A percentile compares a stretch with the other conserved stretches of the same genome.
These are phyloP conservation scores for Rutidosis leptorrhynchoides DNA, from an alignment of 129 eudicot species.

Conservation along the genomic window DNA sequence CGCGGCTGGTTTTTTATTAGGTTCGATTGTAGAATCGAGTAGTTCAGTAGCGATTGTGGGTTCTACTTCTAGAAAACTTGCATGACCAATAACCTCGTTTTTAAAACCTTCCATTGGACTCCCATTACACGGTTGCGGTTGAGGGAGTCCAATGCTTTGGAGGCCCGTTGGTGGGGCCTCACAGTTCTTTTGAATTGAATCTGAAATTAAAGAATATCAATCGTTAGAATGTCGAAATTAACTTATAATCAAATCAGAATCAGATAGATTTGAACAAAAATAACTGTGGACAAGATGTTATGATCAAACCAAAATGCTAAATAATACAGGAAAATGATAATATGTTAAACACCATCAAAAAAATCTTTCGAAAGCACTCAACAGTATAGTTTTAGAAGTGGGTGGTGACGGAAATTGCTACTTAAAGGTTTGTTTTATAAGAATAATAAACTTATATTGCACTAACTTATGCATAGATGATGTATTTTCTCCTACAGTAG, in stretches of 20 bases:
- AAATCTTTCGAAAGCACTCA: too few relatives aligned
- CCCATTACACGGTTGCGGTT: slow-evolving; percentile 35
- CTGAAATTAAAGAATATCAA: slow-evolving; percentile 29
- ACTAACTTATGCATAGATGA: too few relatives aligned
- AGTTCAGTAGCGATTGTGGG: slow-evolving; percentile 27
- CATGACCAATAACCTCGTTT: slow-evolving; percentile 35
- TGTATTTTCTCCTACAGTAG: too few relatives aligned
- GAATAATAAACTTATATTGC: too few relatives aligned
- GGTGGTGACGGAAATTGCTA: too few relatives aligned
- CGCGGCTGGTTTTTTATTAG: slow-evolving; percentile 29
- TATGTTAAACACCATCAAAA: too few relatives aligned
- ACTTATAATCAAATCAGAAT: background rate
- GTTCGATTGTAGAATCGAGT: slow-evolving; percentile 44
- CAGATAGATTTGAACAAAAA: too few relatives aligned
- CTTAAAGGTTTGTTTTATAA: too few relatives aligned
- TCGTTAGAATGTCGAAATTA: background rate
- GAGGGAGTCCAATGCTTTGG: slow-evolving; percentile 48
- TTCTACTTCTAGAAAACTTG: slow-evolving; percentile 37
- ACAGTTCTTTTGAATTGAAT: slow-evolving; percentile 51
- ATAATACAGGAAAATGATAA: too few relatives aligned
- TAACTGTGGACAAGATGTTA: too few relatives aligned
- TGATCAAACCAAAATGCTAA: too few relatives aligned
- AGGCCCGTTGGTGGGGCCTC: slow-evolving; percentile 65
- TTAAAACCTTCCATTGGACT: slow-evolving; percentile 45
- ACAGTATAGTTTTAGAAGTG: too few relatives aligned